Evolutionary conservation across 2,329 filamentous ascomycete species (phyloP), one percentile per base, ranked within the genome.

Genomic region (Nannizzia gypsea): DNA sequence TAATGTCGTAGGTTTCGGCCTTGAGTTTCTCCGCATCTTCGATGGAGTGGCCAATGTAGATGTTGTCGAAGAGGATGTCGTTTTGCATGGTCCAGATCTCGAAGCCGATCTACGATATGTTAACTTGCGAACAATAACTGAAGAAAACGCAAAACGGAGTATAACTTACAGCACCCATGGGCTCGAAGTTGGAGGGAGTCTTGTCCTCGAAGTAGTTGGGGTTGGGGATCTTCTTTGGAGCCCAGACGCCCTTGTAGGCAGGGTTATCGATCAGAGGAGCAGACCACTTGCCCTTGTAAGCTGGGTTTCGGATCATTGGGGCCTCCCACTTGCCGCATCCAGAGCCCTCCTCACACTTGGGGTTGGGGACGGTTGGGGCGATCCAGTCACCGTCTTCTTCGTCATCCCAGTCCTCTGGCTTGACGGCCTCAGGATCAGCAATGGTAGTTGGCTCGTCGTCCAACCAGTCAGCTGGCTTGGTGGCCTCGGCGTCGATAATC

Each of bases 21-120:
- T 90, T 88, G 71, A 99, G 81, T 79, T 91, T 88, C 76, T 88
- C 85, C 64, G 93, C 93, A 67, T 99, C 93, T 72, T 90, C 90
- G 67, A 93, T 75, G 20, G 92, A 97, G 85, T 99, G 93, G 65
- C 93, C 93, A 74, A 99, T 90, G 84, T 97, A 99, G 81, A 99
- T 95, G 86, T 99, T 99, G 84, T 97, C 90, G 70, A 99, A 97
- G 70, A 96, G 87, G 69, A 99, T 97, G 73, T 96, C 88, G 75
- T 86, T 95, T 79, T 96, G 92, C 93, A 99, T 99, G 70, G 93
- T 97, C 93, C 93, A 99, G 79, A 99, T 92, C 78, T 99, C 93
- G 71, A 97, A 97, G 69, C 93, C 93, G 78, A 97, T 91, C 88
- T 90, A 71, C 20, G 11, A 20, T 6, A 40, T 56, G 62, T 68